Evolutionary conservation across 2,329 filamentous ascomycete species (phyloP).

Genomic region (Setomelanomma holmii): DNA sequence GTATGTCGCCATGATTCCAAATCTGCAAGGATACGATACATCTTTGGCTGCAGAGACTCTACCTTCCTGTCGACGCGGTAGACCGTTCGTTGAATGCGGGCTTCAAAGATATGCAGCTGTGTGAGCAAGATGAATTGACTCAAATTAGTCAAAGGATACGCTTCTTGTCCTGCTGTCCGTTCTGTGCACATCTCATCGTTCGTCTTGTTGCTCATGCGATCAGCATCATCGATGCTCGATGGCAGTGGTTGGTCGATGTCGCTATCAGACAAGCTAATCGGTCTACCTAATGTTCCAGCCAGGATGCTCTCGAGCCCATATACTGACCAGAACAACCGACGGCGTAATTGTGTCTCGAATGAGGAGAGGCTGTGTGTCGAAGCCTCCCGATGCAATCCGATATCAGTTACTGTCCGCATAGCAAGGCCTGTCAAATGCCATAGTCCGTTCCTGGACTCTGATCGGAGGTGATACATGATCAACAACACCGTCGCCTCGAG

Average conservation of each 20-base stretch:
- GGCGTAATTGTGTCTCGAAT: conserved; percentile 54
- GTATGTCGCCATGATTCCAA: conserved; percentile 58
- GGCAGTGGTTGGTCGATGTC: conserved; percentile 60
- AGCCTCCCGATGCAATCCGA: conserved; percentile 59
- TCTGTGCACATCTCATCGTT: neutral
- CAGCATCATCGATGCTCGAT: conserved; percentile 52
- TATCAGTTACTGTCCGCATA: conserved; percentile 61
- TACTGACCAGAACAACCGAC: conserved; percentile 61
- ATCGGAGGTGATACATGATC: conserved; percentile 60
- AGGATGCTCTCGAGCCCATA: conserved; percentile 60
- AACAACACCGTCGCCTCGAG: conserved; percentile 61
- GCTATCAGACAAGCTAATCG: conserved; percentile 59
- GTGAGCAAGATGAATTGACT: conserved; percentile 42
- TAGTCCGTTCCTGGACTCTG: conserved; percentile 58
- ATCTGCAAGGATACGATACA: conserved; percentile 54
- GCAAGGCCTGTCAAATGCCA: conserved; percentile 64
- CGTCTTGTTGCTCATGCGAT: conserved; percentile 24
- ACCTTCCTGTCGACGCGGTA: conserved; percentile 59
- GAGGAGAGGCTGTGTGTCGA: conserved; percentile 53
- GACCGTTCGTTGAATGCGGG: conserved; percentile 60
- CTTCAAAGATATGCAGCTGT: conserved; percentile 57
- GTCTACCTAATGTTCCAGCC: conserved; percentile 59
- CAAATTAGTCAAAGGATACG: conserved; percentile 5
- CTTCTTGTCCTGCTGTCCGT: neutral
- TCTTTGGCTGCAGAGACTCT: conserved; percentile 55